Evolutionary conservation across 1,284 basidiomycete genomes (phyloP), one percentile per base, ranked within the genome.

Genomic region (Cutaneotrichosporon cyanovorans): DNA sequence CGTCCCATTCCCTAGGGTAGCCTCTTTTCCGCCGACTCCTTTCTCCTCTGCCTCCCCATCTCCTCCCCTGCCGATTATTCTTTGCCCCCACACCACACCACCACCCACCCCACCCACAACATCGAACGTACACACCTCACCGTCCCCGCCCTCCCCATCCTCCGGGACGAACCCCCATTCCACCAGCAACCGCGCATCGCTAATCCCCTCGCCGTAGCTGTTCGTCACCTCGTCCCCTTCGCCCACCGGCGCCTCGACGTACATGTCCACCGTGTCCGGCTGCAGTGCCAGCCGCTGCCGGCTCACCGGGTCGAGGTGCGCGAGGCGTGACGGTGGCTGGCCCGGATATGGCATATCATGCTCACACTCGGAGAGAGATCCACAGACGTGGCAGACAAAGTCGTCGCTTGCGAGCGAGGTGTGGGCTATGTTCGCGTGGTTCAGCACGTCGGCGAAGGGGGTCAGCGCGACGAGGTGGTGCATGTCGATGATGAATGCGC

Each of bases 391-490:
- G 62, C 90, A 93, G 14, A 92, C 90, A 66, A 84, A 80, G 62
- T 81, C 85, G 57, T 92, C 87, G 45, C 80, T 84, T 80, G 88
- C 62, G 37, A 58, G 57, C 5, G 56, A 56, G 7, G 61, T 64
- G 37, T 66, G 59, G 1, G 53, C 9, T 35, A 15, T 2, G 33
- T 45, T 8, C 58, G 56, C 53, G 48, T 95, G 90, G 68, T 95
- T 92, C 73, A 93, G 88, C 80, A 82, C 78, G 69, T 93, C 90
- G 22, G 89, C 88, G 51, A 92, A 79, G 1, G 90, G 89, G 12
- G 91, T 87, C 79, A 96, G 85, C 1, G 85, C 80, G 18, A 91
- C 74, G 2, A 82, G 81, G 67, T 92, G 87, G 66, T 82, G 91
- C 4, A 81, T 77, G 66, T 95, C 90, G 44, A 92, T 81, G 43